Conservation (phyloP, 345 rosid species). For the Syzygium aromaticum region DNA sequence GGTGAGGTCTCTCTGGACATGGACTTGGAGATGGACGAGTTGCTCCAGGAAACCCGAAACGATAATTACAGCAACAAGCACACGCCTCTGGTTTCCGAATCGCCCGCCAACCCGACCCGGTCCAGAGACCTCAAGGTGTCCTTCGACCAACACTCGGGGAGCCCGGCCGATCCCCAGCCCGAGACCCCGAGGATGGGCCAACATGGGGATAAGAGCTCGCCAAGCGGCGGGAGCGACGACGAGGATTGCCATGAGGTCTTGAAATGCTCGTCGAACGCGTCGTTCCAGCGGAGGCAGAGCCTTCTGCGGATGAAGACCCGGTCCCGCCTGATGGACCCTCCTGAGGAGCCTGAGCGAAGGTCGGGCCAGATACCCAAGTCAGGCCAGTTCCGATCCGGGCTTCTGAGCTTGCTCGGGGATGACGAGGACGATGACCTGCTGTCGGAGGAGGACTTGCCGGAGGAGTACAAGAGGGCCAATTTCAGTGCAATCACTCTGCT, state of each 20-base stretch:
- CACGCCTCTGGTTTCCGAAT: neutral
- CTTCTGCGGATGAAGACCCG: slow-evolving; percentile 40
- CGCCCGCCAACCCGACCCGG: neutral
- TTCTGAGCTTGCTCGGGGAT: slow-evolving; percentile 14
- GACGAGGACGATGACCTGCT: slow-evolving; percentile 75
- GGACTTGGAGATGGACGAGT: slow-evolving; percentile 58
- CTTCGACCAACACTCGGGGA: slow-evolving; percentile 20
- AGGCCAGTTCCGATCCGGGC: slow-evolving; percentile 43
- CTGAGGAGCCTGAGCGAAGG: slow-evolving; percentile 31
- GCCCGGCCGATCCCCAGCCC: neutral
- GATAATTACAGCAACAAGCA: neutral
- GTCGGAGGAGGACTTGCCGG: slow-evolving; percentile 63
- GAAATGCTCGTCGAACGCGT: slow-evolving; percentile 38
- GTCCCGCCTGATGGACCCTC: slow-evolving; percentile 76
- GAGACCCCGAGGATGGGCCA: slow-evolving; percentile 11
- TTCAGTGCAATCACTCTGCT: slow-evolving; percentile 35
- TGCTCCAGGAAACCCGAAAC: neutral
- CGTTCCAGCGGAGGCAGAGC: slow-evolving; percentile 35
- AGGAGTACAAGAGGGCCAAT: slow-evolving; percentile 33
- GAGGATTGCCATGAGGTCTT: slow-evolving; percentile 25
- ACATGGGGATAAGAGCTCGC: slow-evolving; percentile 5
- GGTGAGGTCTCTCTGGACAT: slow-evolving; percentile 66
- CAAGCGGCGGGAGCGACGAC: neutral
- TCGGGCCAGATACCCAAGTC: slow-evolving; percentile 38
- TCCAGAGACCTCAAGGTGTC: slow-evolving; percentile 32